A percentile compares a stretch with the other conserved stretches of the same genome.
These are phyloP conservation scores for Alternaria conjuncta DNA, from an alignment of 2,329 filamentous ascomycete genomes.

Conservation along the genomic window DNA sequence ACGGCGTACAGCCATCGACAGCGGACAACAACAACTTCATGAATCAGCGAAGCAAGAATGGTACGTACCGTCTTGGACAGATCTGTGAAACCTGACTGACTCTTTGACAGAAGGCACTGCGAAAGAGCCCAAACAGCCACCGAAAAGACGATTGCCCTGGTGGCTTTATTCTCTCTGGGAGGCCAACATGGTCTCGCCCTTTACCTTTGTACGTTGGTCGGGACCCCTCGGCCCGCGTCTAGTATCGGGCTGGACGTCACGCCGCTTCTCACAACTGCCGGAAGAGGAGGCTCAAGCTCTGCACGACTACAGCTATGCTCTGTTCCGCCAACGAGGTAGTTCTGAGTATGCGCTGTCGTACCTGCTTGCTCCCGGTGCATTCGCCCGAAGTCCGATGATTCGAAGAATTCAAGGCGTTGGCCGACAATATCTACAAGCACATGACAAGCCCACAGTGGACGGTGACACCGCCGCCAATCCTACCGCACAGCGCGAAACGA, in stretches of 20 bases:
- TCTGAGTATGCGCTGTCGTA: conserved; percentile 95
- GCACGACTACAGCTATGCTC: conserved; percentile 91
- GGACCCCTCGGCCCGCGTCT: conserved; percentile 90
- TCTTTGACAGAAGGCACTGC: conserved; percentile 29
- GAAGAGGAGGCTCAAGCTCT: conserved; percentile 79
- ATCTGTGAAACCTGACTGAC: not conserved
- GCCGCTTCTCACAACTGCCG: conserved; percentile 89
- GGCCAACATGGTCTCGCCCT: conserved; percentile 87
- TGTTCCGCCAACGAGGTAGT: conserved; percentile 90
- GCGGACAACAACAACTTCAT: conserved; percentile 63
- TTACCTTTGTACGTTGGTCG: conserved; percentile 84
- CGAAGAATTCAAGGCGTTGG: conserved; percentile 86
- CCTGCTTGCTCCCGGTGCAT: conserved; percentile 90
- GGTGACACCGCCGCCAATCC: conserved; percentile 20
- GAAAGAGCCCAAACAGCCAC: conserved; percentile 51
- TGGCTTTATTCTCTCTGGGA: conserved; percentile 97
- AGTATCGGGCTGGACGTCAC: conserved; percentile 92
- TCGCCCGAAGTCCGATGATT: conserved; percentile 86
- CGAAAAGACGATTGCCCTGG: conserved; percentile 71
- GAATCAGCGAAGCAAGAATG: conserved; percentile 54
- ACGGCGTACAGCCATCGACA: conserved; percentile 71
- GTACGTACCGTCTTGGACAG: not conserved
- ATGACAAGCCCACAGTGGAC: conserved; percentile 34
- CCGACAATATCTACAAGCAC: conserved; percentile 63
- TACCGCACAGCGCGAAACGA: conserved; percentile 60